phyloP scores from a whole-genome alignment of 176 grass and related monocot genomes.

The Avena insularis region DNA sequence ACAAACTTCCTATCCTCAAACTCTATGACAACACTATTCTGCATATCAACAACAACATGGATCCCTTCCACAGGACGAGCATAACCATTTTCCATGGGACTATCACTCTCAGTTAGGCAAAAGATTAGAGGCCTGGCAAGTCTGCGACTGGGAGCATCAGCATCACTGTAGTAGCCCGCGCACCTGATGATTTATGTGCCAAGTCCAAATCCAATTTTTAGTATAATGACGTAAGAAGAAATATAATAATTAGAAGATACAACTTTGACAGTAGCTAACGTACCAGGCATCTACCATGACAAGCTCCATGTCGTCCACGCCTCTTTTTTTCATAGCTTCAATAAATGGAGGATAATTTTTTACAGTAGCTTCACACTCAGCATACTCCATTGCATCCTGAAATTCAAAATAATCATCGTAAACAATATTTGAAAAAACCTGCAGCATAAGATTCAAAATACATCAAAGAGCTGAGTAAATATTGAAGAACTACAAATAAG shows the following conservation, averaged over 20 bases:
- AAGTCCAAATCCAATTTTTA: slow-evolving; percentile 17
- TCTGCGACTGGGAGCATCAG: slow-evolving; percentile 87
- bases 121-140: slow-evolving; percentile 97
- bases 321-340: slow-evolving; percentile 99
- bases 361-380: slow-evolving; percentile 96
- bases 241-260: background rate
- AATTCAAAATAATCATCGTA: background rate
- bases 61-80: slow-evolving; percentile 98
- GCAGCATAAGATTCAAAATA: background rate
- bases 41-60: slow-evolving; percentile 91
- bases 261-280: background rate
- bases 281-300: slow-evolving; percentile 99
- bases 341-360: slow-evolving; percentile 94
- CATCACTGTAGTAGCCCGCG: slow-evolving; percentile 83
- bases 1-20: slow-evolving; percentile 98
- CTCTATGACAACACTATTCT: slow-evolving; percentile 87
- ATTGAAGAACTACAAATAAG: slow-evolving; percentile 25
- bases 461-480: slow-evolving; percentile 10
- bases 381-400: slow-evolving; percentile 98
- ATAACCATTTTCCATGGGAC: slow-evolving; percentile 99
- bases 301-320: slow-evolving; percentile 99
- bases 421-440: background rate
- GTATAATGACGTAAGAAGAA: slow-evolving; percentile 5
- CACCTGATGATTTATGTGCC: slow-evolving; percentile 61
- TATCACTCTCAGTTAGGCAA: slow-evolving; percentile 97